These are phyloP conservation scores for Cyathus striatus DNA, from an alignment of 768 basidiomycete genomes.

Conservation along the genomic window DNA sequence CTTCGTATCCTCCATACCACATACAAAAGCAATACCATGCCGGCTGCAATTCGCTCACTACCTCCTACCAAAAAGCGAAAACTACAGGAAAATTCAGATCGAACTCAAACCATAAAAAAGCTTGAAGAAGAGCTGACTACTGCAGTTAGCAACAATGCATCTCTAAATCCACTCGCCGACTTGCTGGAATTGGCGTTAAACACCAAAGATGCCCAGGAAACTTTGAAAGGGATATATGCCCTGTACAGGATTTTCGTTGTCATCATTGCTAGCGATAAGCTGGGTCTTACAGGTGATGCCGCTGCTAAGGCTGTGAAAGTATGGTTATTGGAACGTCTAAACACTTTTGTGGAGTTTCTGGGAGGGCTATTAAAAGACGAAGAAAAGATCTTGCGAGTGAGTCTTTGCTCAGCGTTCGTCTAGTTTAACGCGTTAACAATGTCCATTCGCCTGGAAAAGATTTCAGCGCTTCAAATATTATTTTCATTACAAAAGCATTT, in stretches of 20 bases:
- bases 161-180: conserved; percentile 76
- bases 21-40: neutral
- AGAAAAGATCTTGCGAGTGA: conserved; percentile 69
- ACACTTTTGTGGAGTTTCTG: conserved; percentile 65
- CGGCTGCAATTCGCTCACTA: conserved; percentile 30
- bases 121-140: conserved; percentile 54
- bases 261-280: conserved; percentile 53
- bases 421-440: neutral
- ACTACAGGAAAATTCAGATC: conserved; percentile 22
- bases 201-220: conserved; percentile 45
- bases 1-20: neutral
- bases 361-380: conserved; percentile 69
- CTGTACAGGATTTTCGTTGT: conserved; percentile 73
- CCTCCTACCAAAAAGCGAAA: conserved; percentile 49
- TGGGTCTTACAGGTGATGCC: conserved; percentile 45
- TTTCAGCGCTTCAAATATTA: conserved; percentile 66
- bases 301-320: conserved; percentile 60
- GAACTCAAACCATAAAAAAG: conserved; percentile 26
- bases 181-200: conserved; percentile 55
- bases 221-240: conserved; percentile 76
- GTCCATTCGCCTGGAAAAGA: conserved; percentile 37
- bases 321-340: conserved; percentile 78
- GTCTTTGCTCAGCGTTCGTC: conserved; percentile 15
- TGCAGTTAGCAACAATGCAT: conserved; percentile 48
- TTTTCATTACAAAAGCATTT: conserved; percentile 75